These are phyloP conservation scores for Juncus inflexus DNA, from an alignment of 176 grass and related monocot genomes.

Conservation along the genomic window DNA sequence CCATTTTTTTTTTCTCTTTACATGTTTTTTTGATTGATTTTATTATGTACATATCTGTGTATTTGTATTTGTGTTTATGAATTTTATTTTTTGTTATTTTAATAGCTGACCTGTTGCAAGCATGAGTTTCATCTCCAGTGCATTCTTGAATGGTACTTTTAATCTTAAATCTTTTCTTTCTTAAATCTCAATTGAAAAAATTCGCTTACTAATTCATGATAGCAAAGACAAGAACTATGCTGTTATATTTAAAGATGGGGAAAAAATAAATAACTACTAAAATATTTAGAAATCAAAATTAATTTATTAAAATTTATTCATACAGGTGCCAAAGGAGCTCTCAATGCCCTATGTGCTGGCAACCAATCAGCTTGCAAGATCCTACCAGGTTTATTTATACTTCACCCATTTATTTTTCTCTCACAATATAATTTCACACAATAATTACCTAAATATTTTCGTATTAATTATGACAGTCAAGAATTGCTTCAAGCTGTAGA, in stretches of 20 bases:
- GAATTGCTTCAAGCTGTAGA: slow-evolving; percentile 72
- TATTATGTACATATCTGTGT: slow-evolving; percentile 2
- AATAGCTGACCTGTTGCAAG: slow-evolving; percentile 86
- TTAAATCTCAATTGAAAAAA: slow-evolving; percentile 20
- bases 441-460: background rate
- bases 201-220: background rate
- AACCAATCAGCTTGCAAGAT: slow-evolving; percentile 78
- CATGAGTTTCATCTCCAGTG: slow-evolving; percentile 98
- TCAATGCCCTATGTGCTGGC: slow-evolving; percentile 98
- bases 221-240: background rate
- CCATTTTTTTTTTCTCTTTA: slow-evolving; percentile 15
- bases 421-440: slow-evolving; percentile 12
- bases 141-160: slow-evolving; percentile 95
- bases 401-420: slow-evolving; percentile 20
- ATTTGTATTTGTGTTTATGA: slow-evolving; percentile 26
- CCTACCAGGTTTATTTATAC: slow-evolving; percentile 47
- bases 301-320: background rate
- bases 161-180: background rate
- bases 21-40: slow-evolving; percentile 9
- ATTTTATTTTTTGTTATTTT: slow-evolving; percentile 22
- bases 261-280: too few relatives aligned
- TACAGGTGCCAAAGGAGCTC: slow-evolving; percentile 93
- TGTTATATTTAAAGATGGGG: background rate
- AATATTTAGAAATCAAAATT: background rate
- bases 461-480: slow-evolving; percentile 49